These are phyloP conservation scores for Datura wrightii DNA, from an alignment of 257 asterid species.

Conservation along the genomic window DNA sequence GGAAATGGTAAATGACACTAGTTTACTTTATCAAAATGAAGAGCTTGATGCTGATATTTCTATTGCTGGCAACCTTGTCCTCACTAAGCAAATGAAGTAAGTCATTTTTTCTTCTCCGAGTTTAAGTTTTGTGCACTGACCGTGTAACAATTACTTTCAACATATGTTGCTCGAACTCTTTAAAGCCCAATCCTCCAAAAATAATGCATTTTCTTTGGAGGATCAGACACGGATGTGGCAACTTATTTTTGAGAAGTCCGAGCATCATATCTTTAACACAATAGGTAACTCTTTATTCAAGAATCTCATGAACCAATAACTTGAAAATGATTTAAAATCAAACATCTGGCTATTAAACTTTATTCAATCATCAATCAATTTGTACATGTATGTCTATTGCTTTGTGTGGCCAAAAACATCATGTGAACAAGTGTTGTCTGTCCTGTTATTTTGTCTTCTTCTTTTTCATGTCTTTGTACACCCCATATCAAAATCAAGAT, in stretches of 20 bases:
- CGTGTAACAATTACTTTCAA: neutral
- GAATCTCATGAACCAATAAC: neutral
- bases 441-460: constrained; percentile 4
- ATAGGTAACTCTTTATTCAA: neutral
- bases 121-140: neutral
- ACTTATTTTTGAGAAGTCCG: neutral
- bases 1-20: constrained; percentile 45
- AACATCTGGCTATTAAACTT: neutral
- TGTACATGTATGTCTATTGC: neutral
- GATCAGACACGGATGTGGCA: rapidly evolving
- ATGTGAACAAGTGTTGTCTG: neutral
- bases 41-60: constrained; percentile 72
- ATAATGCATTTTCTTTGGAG: neutral
- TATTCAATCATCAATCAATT: neutral
- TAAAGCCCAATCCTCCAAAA: neutral
- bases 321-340: neutral
- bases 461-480: neutral
- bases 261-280: neutral
- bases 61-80: constrained; percentile 65
- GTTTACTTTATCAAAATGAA: constrained; percentile 55
- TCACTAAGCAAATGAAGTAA: constrained; percentile 65
- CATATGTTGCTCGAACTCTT: neutral
- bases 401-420: constrained; percentile 3
- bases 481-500: neutral
- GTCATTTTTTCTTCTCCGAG: constrained; percentile 17